phyloP scores from a whole-genome alignment of 345 rosid species.

The Draba incana region DNA sequence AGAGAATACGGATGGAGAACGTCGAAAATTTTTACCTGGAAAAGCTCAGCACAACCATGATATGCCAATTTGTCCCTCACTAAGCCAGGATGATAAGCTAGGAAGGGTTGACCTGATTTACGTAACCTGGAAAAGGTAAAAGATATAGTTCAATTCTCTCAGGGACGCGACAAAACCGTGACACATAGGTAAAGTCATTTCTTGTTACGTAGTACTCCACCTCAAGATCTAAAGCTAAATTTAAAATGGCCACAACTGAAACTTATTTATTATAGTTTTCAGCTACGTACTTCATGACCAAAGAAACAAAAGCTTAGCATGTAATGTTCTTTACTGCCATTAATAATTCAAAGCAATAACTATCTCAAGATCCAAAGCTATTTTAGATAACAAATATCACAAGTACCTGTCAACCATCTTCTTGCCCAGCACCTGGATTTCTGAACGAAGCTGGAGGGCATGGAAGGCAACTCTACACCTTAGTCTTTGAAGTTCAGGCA shows the following conservation, averaged over 20 bases:
- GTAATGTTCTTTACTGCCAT: neutral
- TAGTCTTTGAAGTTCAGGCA: conserved; percentile 90
- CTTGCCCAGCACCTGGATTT: conserved; percentile 75
- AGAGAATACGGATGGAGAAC: conserved; percentile 30
- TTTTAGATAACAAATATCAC: conserved; percentile 1
- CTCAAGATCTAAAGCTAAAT: conserved; percentile 14
- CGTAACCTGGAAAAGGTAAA: conserved; percentile 60
- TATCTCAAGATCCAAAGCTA: too few species aligned
- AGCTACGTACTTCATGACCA: conserved; percentile 15
- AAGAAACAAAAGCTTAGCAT: conserved; percentile 23
- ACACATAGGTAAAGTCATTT: neutral
- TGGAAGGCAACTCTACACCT: conserved; percentile 98
- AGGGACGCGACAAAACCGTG: conserved; percentile 1
- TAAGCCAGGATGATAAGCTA: conserved; percentile 90
- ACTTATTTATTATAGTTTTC: conserved; percentile 3
- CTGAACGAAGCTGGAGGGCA: conserved; percentile 89
- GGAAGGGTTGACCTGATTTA: conserved; percentile 75
- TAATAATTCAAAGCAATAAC: conserved; percentile 9
- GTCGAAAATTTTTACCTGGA: conserved; percentile 62
- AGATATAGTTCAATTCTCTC: conserved; percentile 28
- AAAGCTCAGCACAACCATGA: conserved; percentile 98
- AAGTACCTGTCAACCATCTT: conserved; percentile 85
- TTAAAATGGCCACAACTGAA: conserved; percentile 6
- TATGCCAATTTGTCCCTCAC: conserved; percentile 82
- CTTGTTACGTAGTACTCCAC: conserved; percentile 7